These are phyloP conservation scores for Suillus hirtellus DNA, from an alignment of 768 basidiomycete species.

Conservation along the genomic window DNA sequence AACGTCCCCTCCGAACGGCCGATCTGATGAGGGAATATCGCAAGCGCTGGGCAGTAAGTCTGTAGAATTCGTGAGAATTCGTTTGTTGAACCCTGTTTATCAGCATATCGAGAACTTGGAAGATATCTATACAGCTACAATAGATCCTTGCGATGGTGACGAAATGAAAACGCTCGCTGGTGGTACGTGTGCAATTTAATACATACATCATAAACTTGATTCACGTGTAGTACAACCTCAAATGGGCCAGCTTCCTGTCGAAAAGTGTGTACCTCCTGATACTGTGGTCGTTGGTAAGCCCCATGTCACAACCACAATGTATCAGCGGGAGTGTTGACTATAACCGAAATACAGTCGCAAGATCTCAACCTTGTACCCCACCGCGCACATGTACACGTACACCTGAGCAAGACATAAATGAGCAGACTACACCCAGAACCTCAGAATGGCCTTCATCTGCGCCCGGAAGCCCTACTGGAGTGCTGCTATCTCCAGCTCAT, in stretches of 20 bases:
- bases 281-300: background rate
- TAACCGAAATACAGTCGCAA: background rate
- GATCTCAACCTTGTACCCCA: conserved; percentile 4
- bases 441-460: conserved; percentile 32
- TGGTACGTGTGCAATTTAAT: background rate
- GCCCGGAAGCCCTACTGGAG: conserved; percentile 20
- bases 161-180: background rate
- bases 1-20: background rate
- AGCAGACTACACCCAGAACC: conserved; percentile 25
- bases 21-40: conserved; percentile 3
- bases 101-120: background rate
- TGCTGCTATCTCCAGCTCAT: background rate
- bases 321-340: background rate
- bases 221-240: background rate
- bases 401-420: conserved; percentile 11
- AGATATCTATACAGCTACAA: too few species aligned
- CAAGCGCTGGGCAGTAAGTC: background rate
- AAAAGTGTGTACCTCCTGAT: conserved; percentile 8
- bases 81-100: background rate
- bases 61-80: background rate
- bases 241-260: background rate
- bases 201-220: background rate
- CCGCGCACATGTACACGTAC: conserved; percentile 16
- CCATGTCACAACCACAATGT: background rate
- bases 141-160: background rate